Percentiles rank a stretch among this genome's conserved stretches.
Evolutionary conservation across 305 asterid species (phyloP).

Genomic region (Andrographis paniculata): DNA sequence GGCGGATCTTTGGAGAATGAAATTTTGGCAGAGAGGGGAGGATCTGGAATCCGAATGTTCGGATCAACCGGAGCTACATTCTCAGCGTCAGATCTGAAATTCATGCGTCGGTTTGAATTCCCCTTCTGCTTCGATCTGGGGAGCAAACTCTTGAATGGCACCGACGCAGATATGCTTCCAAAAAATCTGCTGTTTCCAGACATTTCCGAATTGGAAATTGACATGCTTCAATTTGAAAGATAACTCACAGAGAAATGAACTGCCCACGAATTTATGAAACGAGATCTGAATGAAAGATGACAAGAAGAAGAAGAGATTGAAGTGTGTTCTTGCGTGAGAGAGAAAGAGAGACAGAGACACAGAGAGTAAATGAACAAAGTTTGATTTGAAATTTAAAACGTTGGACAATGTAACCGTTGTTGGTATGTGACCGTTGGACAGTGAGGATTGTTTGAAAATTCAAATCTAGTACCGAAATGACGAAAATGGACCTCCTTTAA

Average conservation of each 20-base stretch:
- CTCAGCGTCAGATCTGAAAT: conserved; percentile 38
- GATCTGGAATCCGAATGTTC: conserved; percentile 56
- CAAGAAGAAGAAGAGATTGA: neutral
- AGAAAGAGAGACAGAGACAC: conserved; percentile 11
- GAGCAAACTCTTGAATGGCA: conserved; percentile 52
- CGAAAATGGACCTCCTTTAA: conserved; percentile 11
- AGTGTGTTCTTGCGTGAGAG: conserved; percentile 6
- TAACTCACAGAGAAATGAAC: neutral
- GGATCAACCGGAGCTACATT: conserved; percentile 63
- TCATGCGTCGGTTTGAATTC: conserved; percentile 32
- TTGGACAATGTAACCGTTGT: conserved; percentile 20
- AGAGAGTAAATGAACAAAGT: neutral
- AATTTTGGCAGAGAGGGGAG: conserved; percentile 44
- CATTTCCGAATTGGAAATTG: conserved; percentile 31
- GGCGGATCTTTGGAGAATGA: conserved; percentile 40
- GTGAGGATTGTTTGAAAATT: conserved; percentile 35
- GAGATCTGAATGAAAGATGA: conserved; percentile 10
- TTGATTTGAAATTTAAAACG: conserved; percentile 24
- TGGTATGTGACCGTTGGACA: conserved; percentile 45
- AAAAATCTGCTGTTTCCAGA: conserved; percentile 54
- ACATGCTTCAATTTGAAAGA: conserved; percentile 20
- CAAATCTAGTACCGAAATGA: conserved; percentile 24
- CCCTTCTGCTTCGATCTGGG: conserved; percentile 53
- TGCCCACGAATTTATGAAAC: neutral
- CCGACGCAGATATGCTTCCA: conserved; percentile 54